Evolutionary conservation across 352 stramenopile species (phyloP), one percentile per base, ranked within the genome.

Genomic region (Globisporangium orthogonon): DNA sequence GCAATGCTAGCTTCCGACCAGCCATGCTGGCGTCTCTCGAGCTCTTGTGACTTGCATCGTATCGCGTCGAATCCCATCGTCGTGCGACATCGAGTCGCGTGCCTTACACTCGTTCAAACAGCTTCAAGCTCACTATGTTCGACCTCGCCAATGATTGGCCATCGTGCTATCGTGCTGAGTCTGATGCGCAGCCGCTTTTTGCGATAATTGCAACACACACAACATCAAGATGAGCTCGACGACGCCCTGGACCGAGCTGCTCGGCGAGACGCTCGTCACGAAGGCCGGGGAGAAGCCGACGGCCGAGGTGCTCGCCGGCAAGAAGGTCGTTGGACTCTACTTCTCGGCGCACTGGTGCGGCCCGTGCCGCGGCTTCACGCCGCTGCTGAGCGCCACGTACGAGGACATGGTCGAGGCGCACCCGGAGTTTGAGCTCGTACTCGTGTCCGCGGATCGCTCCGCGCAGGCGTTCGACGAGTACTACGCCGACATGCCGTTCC

Each of bases 311-410:
- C 77, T 94, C 56, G 69, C 61, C 0, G 72, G 61, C 52, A 94
- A 92, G 73, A 89, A 90, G 65, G 79, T 97, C 30, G 69, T 97
- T 37, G 84, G 86, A n/a, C 71, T 98, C 37, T 98, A 98, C 77
- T 99, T 98, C 83, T 96, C 77, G 46, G 95, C 95, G 13, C 85
- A 97, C 77, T 98, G 95, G 94, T 98, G 94, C 72, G 76, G 73
- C 40, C 94, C 95, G 39, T 98, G 95, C 74, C 85, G 89, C 53
- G 69, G 78, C 23, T 98, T 99, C 73, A 98, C 94, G 56, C 94
- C 95, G 4, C 87, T 97, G 74, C 80, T 98, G 35, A 85, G 67
- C 58, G 76, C 86, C 45, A 73, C 89, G 28, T 98, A 98, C 75
- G 76, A 97, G 35, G 80, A 96, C 46, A 80, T 97, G 61, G 58